Evolutionary conservation across 768 basidiomycete genomes (phyloP).

Genomic region (Leccinellum rugosiceps): DNA sequence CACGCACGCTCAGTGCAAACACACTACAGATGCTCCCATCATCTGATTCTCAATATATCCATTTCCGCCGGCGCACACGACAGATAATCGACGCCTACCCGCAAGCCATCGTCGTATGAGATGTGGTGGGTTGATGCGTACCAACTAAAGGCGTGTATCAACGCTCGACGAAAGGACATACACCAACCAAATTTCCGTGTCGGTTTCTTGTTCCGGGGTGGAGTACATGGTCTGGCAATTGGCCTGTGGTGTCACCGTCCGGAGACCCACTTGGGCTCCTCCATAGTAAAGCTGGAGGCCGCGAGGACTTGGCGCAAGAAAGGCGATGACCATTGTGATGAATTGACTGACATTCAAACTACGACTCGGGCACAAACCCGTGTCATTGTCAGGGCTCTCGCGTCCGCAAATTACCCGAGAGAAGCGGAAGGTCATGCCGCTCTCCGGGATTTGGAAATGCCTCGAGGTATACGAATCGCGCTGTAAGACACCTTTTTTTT

Average conservation of each 20-base stretch:
- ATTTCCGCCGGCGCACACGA: conserved; percentile 5
- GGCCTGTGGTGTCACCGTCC: not conserved
- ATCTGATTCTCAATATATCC: conserved; percentile 4
- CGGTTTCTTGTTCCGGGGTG: not conserved
- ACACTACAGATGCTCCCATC: not conserved
- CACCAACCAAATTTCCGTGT: not conserved
- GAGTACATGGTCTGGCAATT: not conserved
- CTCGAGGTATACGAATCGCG: not conserved
- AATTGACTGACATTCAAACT: not conserved
- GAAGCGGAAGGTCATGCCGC: not conserved
- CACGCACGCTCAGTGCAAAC: conserved; percentile 6
- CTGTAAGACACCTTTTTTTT: not conserved
- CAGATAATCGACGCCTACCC: conserved; percentile 1
- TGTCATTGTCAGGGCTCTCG: not conserved
- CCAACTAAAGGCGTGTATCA: not conserved
- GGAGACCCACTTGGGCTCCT: not conserved
- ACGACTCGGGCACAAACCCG: not conserved
- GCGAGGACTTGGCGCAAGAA: not conserved
- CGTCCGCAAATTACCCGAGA: not conserved
- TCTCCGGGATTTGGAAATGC: not conserved
- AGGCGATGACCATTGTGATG: not conserved
- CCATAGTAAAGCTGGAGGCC: not conserved
- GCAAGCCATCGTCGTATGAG: not conserved
- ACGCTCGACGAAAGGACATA: not conserved
- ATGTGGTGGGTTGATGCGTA: not conserved